Base-by-base conservation (phyloP, 495 filamentous ascomycete genomes). In the Aspergillus bertholletiae region DNA sequence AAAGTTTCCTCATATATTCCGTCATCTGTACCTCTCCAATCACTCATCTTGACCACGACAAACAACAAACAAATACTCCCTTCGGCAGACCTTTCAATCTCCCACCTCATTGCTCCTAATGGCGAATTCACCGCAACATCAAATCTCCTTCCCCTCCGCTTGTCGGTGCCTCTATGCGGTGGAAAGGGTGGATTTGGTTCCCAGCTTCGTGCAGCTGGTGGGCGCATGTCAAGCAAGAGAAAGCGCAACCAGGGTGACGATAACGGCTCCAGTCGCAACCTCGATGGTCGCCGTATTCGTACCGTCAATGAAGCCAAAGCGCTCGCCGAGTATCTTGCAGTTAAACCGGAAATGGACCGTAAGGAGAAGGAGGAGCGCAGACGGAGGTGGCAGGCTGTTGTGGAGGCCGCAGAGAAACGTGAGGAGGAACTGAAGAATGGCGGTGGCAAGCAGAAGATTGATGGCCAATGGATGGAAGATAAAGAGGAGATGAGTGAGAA, bases 151-250 rank as follows among this genome's bases (percentile, higher is more conserved):
- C 84, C 90, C 2, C 81, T 97, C 9, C 90, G 90, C 43, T 81
- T 97, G 23, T 84, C 84, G 15, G 74, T 84, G 7, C 77, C 88
- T 9, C 74, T 96, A 35, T 85, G 84, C 61, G 94, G 94, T 65
- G 94, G 94, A 61, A 98, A 98, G 66, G 94, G 94, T 67, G 94
- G 94, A 52, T 98, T 98, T 71, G 94, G 94, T 58, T 96, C 92
- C 6, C 95, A 97, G 70, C 85, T 98, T 24, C 90, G 94, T 66
- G 94, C 94, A 5, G 94, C 94, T 13, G 94, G 94, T 65, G 94
- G 94, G 15, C 94, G 94, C 73, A 98, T 98, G 94, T 94, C 90
- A 1, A 88, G 85, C 6, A 92, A 90, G 69, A 88, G 90, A 66
- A 96, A 96, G 80, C 86, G 85, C 70, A 81, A 89, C 54, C 81